Base-by-base conservation (phyloP, 2,329 filamentous ascomycete genomes). In the Stagonosporopsis tanaceti region DNA sequence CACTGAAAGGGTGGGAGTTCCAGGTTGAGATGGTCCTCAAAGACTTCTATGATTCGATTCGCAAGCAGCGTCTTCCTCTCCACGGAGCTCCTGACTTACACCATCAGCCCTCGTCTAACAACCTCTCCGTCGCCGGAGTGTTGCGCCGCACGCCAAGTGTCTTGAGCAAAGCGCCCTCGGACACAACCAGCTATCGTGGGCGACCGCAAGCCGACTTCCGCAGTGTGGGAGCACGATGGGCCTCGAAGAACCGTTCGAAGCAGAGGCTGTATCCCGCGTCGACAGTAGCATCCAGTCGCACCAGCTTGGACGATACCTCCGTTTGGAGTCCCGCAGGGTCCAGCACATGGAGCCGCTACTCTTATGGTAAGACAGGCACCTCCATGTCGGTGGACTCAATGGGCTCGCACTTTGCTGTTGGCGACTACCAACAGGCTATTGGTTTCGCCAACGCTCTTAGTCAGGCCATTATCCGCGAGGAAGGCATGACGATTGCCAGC, bases 381-480 rank as follows among this genome's bases (percentile, higher is more conserved):
- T 94, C 93, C 3, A 91, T 95, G 82, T 97, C 93, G 4, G 90
- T 97, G 69, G 92, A 97, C 73, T 97, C 93, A 1, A 88, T 98
- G 66, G 89, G 88, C 20, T 93, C 91, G 1, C 85, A 87, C 32
- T 89, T 89, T 75, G 88, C 87, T 5, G 85, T 88, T 44, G 88
- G 87, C 39, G 93, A 96, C 68, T 97, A 94, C 75, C 93, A 97
- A 77, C 93, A 97, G 77, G 96, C 93, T 0, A 97, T 99, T 71
- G 95, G 95, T 0, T 99, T 99, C 72, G 95, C 95, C 52, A 98
- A 97, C 74, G 95, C 95, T 4, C 83, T 99, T 11, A 97, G 93
- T 68, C 94, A 98, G 74, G 94, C 94, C 34, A 99, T 98, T 63
- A 97, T 97, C 64, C 90, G 95, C 4, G 94, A 97, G 69, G 92